Evolutionary conservation across 768 basidiomycete species (phyloP).

Genomic region (Suillus subluteus): DNA sequence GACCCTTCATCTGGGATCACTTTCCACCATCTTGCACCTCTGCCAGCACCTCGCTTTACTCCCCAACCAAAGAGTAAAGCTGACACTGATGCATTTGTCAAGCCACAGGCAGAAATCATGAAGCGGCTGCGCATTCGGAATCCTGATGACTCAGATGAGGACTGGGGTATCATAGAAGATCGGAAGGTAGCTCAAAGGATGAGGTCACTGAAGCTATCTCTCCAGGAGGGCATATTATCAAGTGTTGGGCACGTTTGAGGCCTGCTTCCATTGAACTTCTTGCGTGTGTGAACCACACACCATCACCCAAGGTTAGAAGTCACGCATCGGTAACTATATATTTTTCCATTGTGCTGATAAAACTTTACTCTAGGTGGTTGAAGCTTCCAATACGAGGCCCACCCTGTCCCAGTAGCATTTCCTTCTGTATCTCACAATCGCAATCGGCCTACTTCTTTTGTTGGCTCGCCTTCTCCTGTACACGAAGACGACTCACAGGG

Average conservation of each 20-base stretch:
- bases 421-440: too few relatives aligned
- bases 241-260: conserved; percentile 72
- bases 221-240: conserved; percentile 75
- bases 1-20: too few relatives aligned
- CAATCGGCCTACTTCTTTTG: conserved; percentile 53
- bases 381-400: conserved; percentile 13
- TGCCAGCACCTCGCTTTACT: too few relatives aligned
- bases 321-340: not conserved
- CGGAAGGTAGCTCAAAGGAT: conserved; percentile 48
- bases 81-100: too few relatives aligned
- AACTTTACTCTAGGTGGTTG: conserved; percentile 2
- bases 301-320: conserved; percentile 40
- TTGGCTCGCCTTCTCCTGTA: conserved; percentile 71
- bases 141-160: too few relatives aligned
- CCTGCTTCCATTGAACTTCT: conserved; percentile 71
- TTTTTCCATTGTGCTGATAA: not conserved
- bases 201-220: conserved; percentile 73
- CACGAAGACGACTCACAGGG: too few relatives aligned
- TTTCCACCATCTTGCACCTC: too few relatives aligned
- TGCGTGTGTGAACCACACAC: conserved; percentile 49
- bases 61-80: too few relatives aligned
- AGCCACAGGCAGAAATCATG: too few relatives aligned
- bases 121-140: too few relatives aligned
- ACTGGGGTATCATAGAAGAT: too few relatives aligned
- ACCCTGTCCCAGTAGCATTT: conserved; percentile 22